Percentiles rank a stretch among this genome's conserved stretches.
phyloP scores from a whole-genome alignment of 768 basidiomycete genomes.

The Lactarius psammicola region DNA sequence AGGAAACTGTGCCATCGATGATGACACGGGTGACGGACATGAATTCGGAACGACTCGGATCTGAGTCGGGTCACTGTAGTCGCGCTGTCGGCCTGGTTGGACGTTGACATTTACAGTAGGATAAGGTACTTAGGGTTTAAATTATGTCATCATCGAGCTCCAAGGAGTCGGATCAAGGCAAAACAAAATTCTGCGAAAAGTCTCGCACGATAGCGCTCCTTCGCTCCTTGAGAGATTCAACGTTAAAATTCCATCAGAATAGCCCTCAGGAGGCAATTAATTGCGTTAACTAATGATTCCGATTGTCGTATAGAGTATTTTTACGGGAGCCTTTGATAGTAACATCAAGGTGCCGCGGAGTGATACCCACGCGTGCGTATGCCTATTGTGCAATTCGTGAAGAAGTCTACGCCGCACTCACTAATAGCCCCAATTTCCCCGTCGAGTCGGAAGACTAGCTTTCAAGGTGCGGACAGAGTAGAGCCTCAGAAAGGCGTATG shows the following conservation, averaged over 20 bases:
- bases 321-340: neutral
- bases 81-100: too few species aligned
- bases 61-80: neutral
- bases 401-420: neutral
- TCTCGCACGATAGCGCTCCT: neutral
- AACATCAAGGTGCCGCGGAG: neutral
- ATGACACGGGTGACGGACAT: neutral
- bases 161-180: neutral
- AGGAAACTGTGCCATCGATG: conserved; percentile 1
- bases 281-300: neutral
- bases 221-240: neutral
- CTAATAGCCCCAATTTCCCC: neutral
- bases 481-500: neutral
- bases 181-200: neutral
- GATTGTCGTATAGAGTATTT: neutral
- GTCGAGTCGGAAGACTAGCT: neutral
- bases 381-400: neutral
- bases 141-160: neutral
- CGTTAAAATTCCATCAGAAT: neutral
- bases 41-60: neutral
- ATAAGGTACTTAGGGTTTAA: neutral
- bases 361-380: neutral
- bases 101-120: neutral
- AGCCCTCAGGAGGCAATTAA: neutral
- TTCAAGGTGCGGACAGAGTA: neutral